Percentiles rank a stretch among this genome's conserved stretches.
These are phyloP conservation scores for Dryas drummondii DNA, from an alignment of 306 rosid species.

Conservation along the genomic window DNA sequence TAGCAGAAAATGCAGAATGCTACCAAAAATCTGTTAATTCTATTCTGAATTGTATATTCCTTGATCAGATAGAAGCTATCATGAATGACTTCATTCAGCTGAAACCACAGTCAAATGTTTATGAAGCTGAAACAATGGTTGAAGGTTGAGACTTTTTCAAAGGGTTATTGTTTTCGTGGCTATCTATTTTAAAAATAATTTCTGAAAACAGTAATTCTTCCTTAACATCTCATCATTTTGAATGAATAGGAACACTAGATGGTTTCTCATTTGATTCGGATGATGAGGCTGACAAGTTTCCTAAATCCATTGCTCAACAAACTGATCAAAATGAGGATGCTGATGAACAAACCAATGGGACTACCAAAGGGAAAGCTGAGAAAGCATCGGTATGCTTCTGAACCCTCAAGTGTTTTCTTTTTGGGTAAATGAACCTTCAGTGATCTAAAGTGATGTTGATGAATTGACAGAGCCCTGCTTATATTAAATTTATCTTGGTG, in stretches of 20 bases:
- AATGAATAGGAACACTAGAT: constrained; percentile 80
- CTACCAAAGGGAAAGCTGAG: constrained; percentile 54
- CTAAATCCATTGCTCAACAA: constrained; percentile 47
- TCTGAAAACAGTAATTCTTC: constrained; percentile 8
- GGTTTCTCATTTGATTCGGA: constrained; percentile 93
- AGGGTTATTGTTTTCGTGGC: constrained; percentile 14
- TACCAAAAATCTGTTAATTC: not conserved
- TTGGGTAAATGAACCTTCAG: constrained; percentile 1
- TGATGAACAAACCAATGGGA: constrained; percentile 53
- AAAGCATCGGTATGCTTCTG: constrained; percentile 62
- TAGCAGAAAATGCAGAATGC: constrained; percentile 11
- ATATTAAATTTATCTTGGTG: not conserved
- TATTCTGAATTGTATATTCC: constrained; percentile 22
- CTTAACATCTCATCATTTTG: constrained; percentile 26
- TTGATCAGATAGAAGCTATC: constrained; percentile 82
- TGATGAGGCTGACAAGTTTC: constrained; percentile 71
- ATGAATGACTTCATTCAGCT: constrained; percentile 96
- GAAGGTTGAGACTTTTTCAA: constrained; percentile 60
- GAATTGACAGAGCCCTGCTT: constrained; percentile 3
- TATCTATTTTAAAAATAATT: not conserved
- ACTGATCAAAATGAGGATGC: constrained; percentile 51
- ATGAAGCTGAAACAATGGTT: constrained; percentile 96
- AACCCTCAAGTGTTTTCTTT: not conserved
- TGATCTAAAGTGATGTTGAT: constrained; percentile 16
- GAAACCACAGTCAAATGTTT: constrained; percentile 69